Evolutionary conservation across 1,284 basidiomycete genomes (phyloP), one percentile per base, ranked within the genome.

Genomic region (Papiliotrema fonsecae): DNA sequence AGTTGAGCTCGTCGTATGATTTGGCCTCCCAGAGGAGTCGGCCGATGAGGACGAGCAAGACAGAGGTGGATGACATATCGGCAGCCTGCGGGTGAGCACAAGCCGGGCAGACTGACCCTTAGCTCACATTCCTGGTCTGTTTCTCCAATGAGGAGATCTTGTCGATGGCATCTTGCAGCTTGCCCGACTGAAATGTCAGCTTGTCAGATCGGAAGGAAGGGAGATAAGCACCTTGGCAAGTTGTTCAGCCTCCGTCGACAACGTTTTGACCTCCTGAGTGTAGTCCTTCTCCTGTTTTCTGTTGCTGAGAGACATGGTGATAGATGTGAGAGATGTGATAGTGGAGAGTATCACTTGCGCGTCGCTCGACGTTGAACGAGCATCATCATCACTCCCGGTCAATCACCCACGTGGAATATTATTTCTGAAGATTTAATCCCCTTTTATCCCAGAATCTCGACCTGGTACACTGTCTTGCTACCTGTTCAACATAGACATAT

Each of bases 141-240:
- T 99, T 99, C 76, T 98, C 96, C 1, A 98, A 78, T 3, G 77
- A 76, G 50, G 91, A 80, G 47, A 98, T 82, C 75, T 88, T 90
- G 73, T 99, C 96, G 18, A 97, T 76, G 13, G 87, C 90, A 36
- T 89, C 85, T 64, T 86, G 80, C 37, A 93, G 78, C 72, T 85
- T 85, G 37, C 87, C 58, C 77, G 77, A 41, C 21, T 25, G 38
- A 22, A n/a, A 24, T 38, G 41, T 57, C 50, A 56, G 56, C 49
- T 31, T 27, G 32, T 13, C 21, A 10, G 11, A 34, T 27, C 18
- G 27, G n/a, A 21, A 14, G 16, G 10, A 39, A 7, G 13, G 39
- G 28, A 37, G 3, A 13, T 45, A 44, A 70, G 42, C 45, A 77
- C 76, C 56, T 76, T 69, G 11, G 76, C 75, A 10, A 78, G 60